These are phyloP conservation scores for Talaromyces ruber DNA, from an alignment of 495 filamentous ascomycete species.

Conservation along the genomic window DNA sequence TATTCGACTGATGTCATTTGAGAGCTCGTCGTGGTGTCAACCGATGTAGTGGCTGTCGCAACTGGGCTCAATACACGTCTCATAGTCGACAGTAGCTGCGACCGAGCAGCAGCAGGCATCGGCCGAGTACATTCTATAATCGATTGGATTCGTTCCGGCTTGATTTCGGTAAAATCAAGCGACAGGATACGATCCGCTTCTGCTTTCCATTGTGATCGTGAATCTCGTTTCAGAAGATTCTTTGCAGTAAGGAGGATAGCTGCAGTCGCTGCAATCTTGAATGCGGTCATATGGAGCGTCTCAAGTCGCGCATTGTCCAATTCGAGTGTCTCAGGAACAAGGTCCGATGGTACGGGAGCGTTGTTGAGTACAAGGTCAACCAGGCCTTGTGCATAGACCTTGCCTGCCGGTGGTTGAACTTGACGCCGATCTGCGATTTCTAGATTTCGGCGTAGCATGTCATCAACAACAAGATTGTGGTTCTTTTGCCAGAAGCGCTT, in stretches of 20 bases:
- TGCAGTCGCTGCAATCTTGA: constrained; percentile 71
- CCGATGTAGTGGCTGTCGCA: constrained; percentile 26
- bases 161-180: constrained; percentile 45
- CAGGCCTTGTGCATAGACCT: constrained; percentile 73
- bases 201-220: constrained; percentile 78
- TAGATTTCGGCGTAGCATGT: constrained; percentile 64
- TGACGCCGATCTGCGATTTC: constrained; percentile 49
- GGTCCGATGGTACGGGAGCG: constrained; percentile 41
- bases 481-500: constrained; percentile 66
- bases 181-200: constrained; percentile 72
- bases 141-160: constrained; percentile 58
- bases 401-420: constrained; percentile 31
- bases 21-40: constrained; percentile 19
- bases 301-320: constrained; percentile 67
- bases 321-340: constrained; percentile 76
- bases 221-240: constrained; percentile 89
- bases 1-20: constrained; percentile 27
- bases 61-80: constrained; percentile 46
- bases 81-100: constrained; percentile 38
- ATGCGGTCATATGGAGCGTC: constrained; percentile 55
- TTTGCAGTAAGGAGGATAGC: constrained; percentile 85
- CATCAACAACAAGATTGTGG: constrained; percentile 57
- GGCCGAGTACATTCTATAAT: constrained; percentile 71
- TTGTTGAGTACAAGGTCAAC: constrained; percentile 56
- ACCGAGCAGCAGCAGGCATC: constrained; percentile 54